Evolutionary conservation across 148 eudicot genomes (phyloP).

Genomic region (Talinum fruticosum): DNA sequence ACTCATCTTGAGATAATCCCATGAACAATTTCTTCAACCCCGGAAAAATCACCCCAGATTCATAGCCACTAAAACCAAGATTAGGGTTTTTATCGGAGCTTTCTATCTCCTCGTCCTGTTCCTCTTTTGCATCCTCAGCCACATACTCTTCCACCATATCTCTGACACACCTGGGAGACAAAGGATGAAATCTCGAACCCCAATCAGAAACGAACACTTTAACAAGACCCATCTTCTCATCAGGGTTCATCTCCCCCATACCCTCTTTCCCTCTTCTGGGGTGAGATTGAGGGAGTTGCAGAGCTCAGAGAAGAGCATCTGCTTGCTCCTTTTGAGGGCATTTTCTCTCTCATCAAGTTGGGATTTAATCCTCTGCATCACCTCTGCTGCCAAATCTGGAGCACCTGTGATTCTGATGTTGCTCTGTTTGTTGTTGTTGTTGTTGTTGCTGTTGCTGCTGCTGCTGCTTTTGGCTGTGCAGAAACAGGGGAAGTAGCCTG

Average conservation of each 20-base stretch:
- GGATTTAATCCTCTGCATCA: conserved; percentile 44
- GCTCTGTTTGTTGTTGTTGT: neutral
- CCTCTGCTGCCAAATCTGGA: conserved; percentile 41
- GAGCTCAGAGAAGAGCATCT: conserved; percentile 60
- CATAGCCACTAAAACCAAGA: conserved; percentile 1
- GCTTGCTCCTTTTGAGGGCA: conserved; percentile 55
- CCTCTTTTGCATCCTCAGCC: conserved; percentile 13
- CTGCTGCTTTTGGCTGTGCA: conserved; percentile 26
- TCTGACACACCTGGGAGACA: conserved; percentile 56
- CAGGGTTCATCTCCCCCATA: conserved; percentile 58
- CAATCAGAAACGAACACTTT: conserved; percentile 68
- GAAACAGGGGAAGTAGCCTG: conserved; percentile 18
- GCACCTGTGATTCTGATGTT: conserved; percentile 24
- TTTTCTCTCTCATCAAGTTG: conserved; percentile 41
- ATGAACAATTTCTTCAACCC: conserved; percentile 45
- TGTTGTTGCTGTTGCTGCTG: conserved; percentile 24
- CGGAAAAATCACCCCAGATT: conserved; percentile 23
- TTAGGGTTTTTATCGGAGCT: neutral
- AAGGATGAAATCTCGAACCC: conserved; percentile 71
- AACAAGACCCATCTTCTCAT: conserved; percentile 53
- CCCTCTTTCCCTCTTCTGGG: conserved; percentile 42
- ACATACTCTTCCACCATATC: conserved; percentile 64
- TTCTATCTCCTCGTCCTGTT: neutral
- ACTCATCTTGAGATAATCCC: conserved; percentile 23
- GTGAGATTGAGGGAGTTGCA: conserved; percentile 36